Conservation (phyloP, 2,329 filamentous ascomycete genomes). For the Didymella arachidicola region DNA sequence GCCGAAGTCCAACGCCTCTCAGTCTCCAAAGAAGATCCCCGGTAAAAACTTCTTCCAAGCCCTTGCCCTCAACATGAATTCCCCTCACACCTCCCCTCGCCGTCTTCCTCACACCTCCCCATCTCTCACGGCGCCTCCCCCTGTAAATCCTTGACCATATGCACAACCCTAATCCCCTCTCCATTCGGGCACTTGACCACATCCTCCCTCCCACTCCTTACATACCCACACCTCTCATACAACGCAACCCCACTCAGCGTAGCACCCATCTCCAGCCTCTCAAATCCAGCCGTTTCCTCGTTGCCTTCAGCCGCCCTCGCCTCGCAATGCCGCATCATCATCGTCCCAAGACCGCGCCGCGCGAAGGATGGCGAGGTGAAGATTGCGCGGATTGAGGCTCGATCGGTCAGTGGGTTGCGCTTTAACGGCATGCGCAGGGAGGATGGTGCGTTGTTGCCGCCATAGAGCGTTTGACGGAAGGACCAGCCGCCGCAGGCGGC, state of each 20-base stretch:
- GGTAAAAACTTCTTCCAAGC: background rate
- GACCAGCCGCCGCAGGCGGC: slow-evolving; percentile 50
- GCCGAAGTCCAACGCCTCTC: no score
- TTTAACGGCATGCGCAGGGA: slow-evolving; percentile 40
- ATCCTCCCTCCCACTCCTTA: slow-evolving; percentile 45
- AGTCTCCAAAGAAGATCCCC: background rate
- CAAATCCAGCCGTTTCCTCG: slow-evolving; percentile 32
- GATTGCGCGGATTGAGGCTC: slow-evolving; percentile 48
- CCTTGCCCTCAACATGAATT: background rate
- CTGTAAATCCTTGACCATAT: slow-evolving; percentile 45
- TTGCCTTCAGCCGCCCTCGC: slow-evolving; percentile 31
- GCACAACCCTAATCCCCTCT: slow-evolving; percentile 42
- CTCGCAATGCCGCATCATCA: slow-evolving; percentile 51
- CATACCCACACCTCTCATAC: slow-evolving; percentile 49
- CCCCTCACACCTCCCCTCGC: no score
- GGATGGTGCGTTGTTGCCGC: slow-evolving; percentile 44
- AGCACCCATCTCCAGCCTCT: slow-evolving; percentile 47
- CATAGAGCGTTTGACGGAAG: slow-evolving; percentile 47
- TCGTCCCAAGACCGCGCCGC: slow-evolving; percentile 44
- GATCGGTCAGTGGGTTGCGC: slow-evolving; percentile 38
- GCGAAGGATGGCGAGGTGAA: slow-evolving; percentile 45
- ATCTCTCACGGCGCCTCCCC: slow-evolving; percentile 1
- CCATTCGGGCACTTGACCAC: slow-evolving; percentile 46
- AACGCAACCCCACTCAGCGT: slow-evolving; percentile 46
- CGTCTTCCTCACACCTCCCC: no score